Percentiles rank a stretch among this genome's conserved stretches.
Conservation (phyloP, 306 rosid genomes). For the Canavalia ensiformis region DNA sequence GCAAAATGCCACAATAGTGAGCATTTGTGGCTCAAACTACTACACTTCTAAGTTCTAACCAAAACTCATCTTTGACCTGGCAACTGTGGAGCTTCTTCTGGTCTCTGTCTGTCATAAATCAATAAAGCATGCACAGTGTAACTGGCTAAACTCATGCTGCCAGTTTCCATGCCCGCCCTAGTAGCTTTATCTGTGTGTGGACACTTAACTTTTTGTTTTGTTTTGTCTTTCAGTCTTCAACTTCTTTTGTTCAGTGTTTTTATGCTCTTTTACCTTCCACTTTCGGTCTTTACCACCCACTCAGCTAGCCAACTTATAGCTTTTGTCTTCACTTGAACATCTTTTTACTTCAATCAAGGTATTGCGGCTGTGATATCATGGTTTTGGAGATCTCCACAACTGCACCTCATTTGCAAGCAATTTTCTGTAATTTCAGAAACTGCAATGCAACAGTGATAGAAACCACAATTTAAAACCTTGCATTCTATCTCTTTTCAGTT, state of each 20-base stretch:
- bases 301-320: background rate
- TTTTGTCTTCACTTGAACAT: background rate
- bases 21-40: background rate
- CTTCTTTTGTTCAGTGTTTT: background rate
- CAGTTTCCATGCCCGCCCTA: background rate
- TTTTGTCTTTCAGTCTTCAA: background rate
- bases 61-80: background rate
- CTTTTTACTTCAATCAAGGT: no score
- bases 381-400: no score
- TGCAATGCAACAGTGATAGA: no score
- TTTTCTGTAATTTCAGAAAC: no score
- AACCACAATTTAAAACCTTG: no score
- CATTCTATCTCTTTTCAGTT: background rate
- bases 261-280: background rate
- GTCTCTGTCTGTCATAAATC: background rate
- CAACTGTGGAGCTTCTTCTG: background rate
- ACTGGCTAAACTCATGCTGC: background rate
- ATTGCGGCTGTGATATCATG: no score
- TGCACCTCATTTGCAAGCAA: no score
- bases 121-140: background rate
- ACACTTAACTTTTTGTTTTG: background rate
- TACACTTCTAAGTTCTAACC: background rate
- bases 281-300: background rate
- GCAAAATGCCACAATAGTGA: background rate
- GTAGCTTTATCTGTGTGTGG: background rate